Percentiles rank a stretch among this genome's conserved stretches.
Evolutionary conservation across 2,329 filamentous ascomycete species (phyloP).

Genomic region (Epichloe uncinata): DNA sequence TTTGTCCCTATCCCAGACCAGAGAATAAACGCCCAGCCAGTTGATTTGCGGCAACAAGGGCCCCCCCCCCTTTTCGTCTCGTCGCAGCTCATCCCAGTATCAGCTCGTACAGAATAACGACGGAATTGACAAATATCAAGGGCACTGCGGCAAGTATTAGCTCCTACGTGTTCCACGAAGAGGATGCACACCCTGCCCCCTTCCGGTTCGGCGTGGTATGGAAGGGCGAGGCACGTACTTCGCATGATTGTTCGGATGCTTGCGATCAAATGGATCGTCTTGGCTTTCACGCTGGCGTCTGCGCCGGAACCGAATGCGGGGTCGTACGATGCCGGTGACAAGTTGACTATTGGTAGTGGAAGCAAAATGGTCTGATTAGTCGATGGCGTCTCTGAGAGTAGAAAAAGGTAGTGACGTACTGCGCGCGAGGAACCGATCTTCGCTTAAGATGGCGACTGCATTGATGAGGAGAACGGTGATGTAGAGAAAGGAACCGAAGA

Average conservation of each 20-base stretch:
- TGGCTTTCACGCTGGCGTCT: slow-evolving; percentile 70
- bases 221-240: slow-evolving; percentile 37
- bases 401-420: slow-evolving; percentile 27
- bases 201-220: background rate
- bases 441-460: slow-evolving; percentile 82
- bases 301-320: slow-evolving; percentile 63
- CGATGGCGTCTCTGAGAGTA: background rate
- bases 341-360: slow-evolving; percentile 44
- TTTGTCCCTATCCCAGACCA: background rate
- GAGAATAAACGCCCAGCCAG: background rate
- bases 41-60: background rate
- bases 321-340: slow-evolving; percentile 57
- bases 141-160: slow-evolving; percentile 46
- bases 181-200: too few relatives aligned
- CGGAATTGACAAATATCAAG: slow-evolving; percentile 67
- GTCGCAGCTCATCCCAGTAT: slow-evolving; percentile 47
- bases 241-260: slow-evolving; percentile 87
- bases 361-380: slow-evolving; percentile 3
- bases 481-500: slow-evolving; percentile 62
- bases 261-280: slow-evolving; percentile 78
- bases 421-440: slow-evolving; percentile 78
- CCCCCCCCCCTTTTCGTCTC: background rate
- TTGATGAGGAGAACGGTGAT: slow-evolving; percentile 79
- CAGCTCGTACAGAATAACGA: slow-evolving; percentile 74
- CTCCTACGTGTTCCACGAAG: too few relatives aligned